Conservation (phyloP, 2,329 filamentous ascomycete genomes). For the Xylaria hypoxylon region DNA sequence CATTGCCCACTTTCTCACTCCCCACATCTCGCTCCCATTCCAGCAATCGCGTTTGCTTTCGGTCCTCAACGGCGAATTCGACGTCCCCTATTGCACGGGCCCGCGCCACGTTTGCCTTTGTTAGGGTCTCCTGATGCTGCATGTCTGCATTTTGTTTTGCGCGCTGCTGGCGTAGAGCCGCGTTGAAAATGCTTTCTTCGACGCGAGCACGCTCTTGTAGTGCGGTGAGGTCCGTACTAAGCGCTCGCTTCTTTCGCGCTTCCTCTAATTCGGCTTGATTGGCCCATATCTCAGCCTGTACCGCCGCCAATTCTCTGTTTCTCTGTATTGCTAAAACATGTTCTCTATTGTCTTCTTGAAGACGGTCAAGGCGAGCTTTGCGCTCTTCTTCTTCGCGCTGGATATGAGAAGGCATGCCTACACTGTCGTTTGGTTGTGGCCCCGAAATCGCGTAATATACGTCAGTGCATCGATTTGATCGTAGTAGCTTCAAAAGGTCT, state of each 20-base stretch:
- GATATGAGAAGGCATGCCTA: conserved; percentile 64
- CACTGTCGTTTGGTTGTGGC: conserved; percentile 64
- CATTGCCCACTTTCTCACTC: conserved; percentile 60
- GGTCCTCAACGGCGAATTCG: conserved; percentile 60
- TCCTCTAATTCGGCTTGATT: conserved; percentile 65
- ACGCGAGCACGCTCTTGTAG: conserved; percentile 59
- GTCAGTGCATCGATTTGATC: conserved; percentile 64
- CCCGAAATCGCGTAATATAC: conserved; percentile 66
- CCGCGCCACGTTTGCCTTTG: conserved; percentile 59
- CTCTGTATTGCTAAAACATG: conserved; percentile 61
- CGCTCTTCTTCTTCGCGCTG: conserved; percentile 63
- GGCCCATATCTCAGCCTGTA: conserved; percentile 63
- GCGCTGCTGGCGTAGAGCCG: conserved; percentile 53
- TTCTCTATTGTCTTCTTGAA: conserved; percentile 61
- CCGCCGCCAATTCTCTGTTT: conserved; percentile 62
- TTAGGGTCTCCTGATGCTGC: conserved; percentile 61
- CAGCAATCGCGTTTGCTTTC: conserved; percentile 58
- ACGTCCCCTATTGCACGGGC: conserved; percentile 59
- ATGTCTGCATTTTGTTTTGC: conserved; percentile 54
- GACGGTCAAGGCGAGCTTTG: conserved; percentile 59
- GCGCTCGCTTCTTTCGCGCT: conserved; percentile 59
- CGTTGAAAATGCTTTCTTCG: conserved; percentile 59
- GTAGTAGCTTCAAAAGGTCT: conserved; percentile 61
- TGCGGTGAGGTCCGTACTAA: conserved; percentile 58
- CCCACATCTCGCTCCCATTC: conserved; percentile 63